Conservation (phyloP, 2,329 filamentous ascomycete species). For the Didymella lethalis region DNA sequence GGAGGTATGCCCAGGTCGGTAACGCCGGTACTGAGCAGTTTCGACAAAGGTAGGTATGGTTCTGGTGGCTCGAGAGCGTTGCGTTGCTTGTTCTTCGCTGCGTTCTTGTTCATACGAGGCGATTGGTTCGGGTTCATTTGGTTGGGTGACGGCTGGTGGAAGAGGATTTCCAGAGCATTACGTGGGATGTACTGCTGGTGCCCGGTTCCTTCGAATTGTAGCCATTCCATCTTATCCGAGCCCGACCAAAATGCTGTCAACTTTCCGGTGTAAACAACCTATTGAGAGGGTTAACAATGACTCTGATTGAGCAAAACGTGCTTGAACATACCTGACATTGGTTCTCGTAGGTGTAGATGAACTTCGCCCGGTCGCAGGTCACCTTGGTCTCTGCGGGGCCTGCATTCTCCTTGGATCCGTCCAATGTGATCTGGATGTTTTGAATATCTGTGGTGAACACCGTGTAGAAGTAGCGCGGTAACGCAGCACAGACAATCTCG, state of each 20-base stretch:
- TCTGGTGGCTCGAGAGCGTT: conserved; percentile 40
- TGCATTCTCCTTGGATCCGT: conserved; percentile 67
- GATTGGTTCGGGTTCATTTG: conserved; percentile 62
- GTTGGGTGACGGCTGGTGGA: conserved; percentile 56
- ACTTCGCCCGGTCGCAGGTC: conserved; percentile 76
- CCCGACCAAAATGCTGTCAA: conserved; percentile 83
- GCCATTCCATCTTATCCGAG: conserved; percentile 77
- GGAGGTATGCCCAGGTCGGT: conserved; percentile 64
- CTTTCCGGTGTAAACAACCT: conserved; percentile 80
- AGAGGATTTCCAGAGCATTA: conserved; percentile 60
- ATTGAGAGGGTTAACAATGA: conserved; percentile 29
- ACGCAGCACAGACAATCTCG: conserved; percentile 80
- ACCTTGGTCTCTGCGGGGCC: conserved; percentile 74
- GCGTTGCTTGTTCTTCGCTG: conserved; percentile 56
- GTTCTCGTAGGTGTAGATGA: conserved; percentile 89
- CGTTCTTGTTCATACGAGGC: conserved; percentile 63
- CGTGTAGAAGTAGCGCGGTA: conserved; percentile 88
- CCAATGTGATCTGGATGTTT: conserved; percentile 85
- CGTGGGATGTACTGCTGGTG: conserved; percentile 88
- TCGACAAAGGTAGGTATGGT: conserved; percentile 55
- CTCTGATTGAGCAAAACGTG: neutral
- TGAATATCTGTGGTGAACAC: conserved; percentile 85
- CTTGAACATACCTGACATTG: conserved; percentile 74
- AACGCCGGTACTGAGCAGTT: conserved; percentile 56
- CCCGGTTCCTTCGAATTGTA: conserved; percentile 79